Percentiles rank a stretch among this genome's conserved stretches.
Conservation (phyloP, 2,329 filamentous ascomycete species). For the Penicillium capsulatum region DNA sequence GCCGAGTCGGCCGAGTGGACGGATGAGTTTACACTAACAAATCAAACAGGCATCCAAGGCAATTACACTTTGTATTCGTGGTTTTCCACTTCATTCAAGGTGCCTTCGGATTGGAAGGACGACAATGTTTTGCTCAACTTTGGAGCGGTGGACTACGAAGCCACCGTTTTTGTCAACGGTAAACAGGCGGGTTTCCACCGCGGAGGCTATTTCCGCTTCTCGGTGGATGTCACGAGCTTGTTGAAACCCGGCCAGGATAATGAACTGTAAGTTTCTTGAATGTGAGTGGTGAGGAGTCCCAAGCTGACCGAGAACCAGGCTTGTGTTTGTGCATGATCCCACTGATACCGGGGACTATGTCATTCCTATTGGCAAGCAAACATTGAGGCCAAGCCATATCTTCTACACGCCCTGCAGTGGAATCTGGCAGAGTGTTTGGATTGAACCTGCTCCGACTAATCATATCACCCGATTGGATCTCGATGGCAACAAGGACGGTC, state of each 20-base stretch:
- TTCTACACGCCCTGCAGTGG: constrained; percentile 70
- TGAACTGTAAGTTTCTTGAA: constrained; percentile 46
- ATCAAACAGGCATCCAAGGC: constrained; percentile 36
- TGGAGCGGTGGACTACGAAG: constrained; percentile 51
- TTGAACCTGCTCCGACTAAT: constrained; percentile 58
- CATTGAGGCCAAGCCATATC: constrained; percentile 51
- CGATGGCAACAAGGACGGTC: constrained; percentile 53
- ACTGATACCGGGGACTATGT: constrained; percentile 55
- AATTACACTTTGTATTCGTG: constrained; percentile 41
- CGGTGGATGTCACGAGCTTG: constrained; percentile 53
- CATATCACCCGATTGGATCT: constrained; percentile 59
- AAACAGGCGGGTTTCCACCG: constrained; percentile 50
- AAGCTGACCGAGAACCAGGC: no score
- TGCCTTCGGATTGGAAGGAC: constrained; percentile 44
- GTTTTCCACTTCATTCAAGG: constrained; percentile 48
- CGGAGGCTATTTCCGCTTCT: constrained; percentile 62
- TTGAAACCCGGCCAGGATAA: constrained; percentile 47
- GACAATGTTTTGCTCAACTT: constrained; percentile 47
- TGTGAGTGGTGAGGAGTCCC: no score
- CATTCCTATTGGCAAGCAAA: constrained; percentile 65
- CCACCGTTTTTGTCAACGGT: constrained; percentile 57
- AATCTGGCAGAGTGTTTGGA: constrained; percentile 71
- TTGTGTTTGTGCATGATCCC: constrained; percentile 64
- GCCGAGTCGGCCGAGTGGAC: no score
- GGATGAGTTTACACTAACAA: background rate